Evolutionary conservation across 192 early-diverging fungal genomes (phyloP), one percentile per base, ranked within the genome.

Genomic region (Gamsiella multidivaricata): DNA sequence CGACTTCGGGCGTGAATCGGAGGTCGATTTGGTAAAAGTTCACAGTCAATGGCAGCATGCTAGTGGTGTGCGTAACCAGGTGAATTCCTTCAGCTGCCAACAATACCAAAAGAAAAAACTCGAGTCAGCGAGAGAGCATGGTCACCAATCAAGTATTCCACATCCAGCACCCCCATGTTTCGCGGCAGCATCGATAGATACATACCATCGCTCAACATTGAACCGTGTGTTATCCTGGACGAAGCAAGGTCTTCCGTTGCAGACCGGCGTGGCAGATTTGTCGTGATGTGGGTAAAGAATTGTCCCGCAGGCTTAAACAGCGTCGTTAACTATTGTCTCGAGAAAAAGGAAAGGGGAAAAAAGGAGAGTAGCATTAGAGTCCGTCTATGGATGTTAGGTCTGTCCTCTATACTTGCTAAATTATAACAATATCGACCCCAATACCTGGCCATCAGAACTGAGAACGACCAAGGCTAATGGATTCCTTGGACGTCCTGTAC

Each of bases 141-240:
- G n/a, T n/a, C n/a, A n/a, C n/a, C n/a, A n/a, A n/a, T n/a, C n/a
- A n/a, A n/a, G n/a, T n/a, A n/a, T n/a, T n/a, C n/a, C n/a, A n/a
- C n/a, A n/a, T n/a, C n/a, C n/a, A n/a, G n/a, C n/a, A n/a, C n/a
- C n/a, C n/a, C n/a, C n/a, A n/a, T n/a, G n/a, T n/a, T n/a, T n/a
- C n/a, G n/a, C n/a, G n/a, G n/a, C n/a, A n/a, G n/a, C n/a, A n/a
- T n/a, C n/a, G n/a, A n/a, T n/a, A 5, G 10, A 18, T 18, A 53
- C 63, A 12, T 56, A 76, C 72, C 46, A 31, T 60, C 33, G 9
- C 74, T 78, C 54, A 69, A 33, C 56, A 78, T 64, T 0, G 74
- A 78, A 58, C 74, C 74, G 23, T 78, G 74, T 45, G 74, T 69
- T 69, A 78, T 78, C 53, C 74, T 33, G 4, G 65, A 63, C 4